These are phyloP conservation scores for Penicillium corylophilum DNA, from an alignment of 2,329 filamentous ascomycete genomes.

Conservation along the genomic window DNA sequence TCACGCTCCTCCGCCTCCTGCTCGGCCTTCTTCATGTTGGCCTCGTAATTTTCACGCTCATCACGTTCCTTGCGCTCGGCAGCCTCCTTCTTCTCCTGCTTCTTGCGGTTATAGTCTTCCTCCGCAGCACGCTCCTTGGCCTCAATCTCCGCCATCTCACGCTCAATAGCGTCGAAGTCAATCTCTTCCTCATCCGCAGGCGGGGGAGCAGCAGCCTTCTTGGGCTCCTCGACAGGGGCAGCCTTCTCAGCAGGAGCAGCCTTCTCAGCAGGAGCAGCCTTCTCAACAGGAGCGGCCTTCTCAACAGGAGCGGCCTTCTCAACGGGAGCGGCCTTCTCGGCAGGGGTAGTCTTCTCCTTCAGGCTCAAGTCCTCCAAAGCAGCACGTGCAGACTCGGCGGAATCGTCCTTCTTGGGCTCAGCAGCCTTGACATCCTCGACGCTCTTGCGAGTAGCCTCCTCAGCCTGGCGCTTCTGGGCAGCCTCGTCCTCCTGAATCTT, in stretches of 20 bases:
- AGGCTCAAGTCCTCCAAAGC: constrained; percentile 32
- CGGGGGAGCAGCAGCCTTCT: constrained; percentile 25
- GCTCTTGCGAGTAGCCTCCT: constrained; percentile 41
- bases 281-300: too few relatives aligned
- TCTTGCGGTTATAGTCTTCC: constrained; percentile 63
- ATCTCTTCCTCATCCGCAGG: constrained; percentile 42
- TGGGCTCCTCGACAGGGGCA: constrained; percentile 22
- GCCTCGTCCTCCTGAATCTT: constrained; percentile 60
- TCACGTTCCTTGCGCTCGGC: constrained; percentile 47
- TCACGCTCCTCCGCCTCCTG: constrained; percentile 50
- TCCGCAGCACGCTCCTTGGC: constrained; percentile 48
- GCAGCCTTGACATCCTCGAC: constrained; percentile 48
- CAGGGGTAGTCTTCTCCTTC: constrained; percentile 29
- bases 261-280: too few relatives aligned
- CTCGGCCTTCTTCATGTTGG: constrained; percentile 51
- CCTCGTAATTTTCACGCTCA: constrained; percentile 44
- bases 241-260: background rate
- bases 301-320: constrained; percentile 23
- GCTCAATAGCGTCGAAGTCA: constrained; percentile 48
- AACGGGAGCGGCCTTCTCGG: constrained; percentile 15
- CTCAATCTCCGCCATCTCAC: constrained; percentile 48
- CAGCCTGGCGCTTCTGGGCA: constrained; percentile 49
- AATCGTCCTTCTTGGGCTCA: constrained; percentile 34
- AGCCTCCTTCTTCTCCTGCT: constrained; percentile 69
- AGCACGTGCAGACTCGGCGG: constrained; percentile 33